phyloP scores from a whole-genome alignment of 176 grass and related monocot genomes.

The Carex cristatella region DNA sequence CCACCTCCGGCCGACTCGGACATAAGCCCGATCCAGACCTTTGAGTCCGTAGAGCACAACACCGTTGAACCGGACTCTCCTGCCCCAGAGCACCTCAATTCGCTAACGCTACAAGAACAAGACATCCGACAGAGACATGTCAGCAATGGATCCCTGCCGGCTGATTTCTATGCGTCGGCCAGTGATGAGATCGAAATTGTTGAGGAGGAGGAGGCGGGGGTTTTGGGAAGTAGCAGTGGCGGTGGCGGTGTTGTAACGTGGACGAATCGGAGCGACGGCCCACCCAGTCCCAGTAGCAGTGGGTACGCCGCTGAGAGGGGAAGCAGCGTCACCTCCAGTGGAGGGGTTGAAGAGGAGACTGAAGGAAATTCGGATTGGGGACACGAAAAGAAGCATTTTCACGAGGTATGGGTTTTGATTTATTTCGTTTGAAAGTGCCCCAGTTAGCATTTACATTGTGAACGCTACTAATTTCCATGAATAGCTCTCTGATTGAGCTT shows the following conservation, averaged over 20 bases:
- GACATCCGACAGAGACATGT: not conserved
- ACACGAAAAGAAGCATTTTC: slow-evolving; percentile 55
- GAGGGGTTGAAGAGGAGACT: slow-evolving; percentile 36
- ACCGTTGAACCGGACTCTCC: not conserved
- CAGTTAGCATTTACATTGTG: not conserved
- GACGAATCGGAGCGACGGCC: slow-evolving; percentile 34
- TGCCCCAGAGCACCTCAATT: not conserved
- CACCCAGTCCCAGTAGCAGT: slow-evolving; percentile 78
- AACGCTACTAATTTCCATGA: not conserved
- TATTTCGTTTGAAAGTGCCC: not conserved
- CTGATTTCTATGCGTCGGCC: slow-evolving; percentile 39
- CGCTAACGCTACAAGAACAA: slow-evolving; percentile 18
- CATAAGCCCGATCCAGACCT: slow-evolving; percentile 24
- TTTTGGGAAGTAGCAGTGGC: slow-evolving; percentile 33
- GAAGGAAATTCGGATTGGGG: slow-evolving; percentile 39
- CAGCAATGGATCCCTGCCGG: slow-evolving; percentile 36
- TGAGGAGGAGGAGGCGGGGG: slow-evolving; percentile 28
- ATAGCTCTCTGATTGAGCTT: not conserved
- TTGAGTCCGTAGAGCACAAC: not conserved
- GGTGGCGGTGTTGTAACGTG: slow-evolving; percentile 12
- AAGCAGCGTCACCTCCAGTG: slow-evolving; percentile 71
- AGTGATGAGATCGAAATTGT: slow-evolving; percentile 33
- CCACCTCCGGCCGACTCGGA: slow-evolving; percentile 21
- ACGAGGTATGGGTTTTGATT: slow-evolving; percentile 44
- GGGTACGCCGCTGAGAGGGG: slow-evolving; percentile 87